Base-by-base conservation (phyloP, 352 stramenopile genomes). In the Phytophthora pinifolia region DNA sequence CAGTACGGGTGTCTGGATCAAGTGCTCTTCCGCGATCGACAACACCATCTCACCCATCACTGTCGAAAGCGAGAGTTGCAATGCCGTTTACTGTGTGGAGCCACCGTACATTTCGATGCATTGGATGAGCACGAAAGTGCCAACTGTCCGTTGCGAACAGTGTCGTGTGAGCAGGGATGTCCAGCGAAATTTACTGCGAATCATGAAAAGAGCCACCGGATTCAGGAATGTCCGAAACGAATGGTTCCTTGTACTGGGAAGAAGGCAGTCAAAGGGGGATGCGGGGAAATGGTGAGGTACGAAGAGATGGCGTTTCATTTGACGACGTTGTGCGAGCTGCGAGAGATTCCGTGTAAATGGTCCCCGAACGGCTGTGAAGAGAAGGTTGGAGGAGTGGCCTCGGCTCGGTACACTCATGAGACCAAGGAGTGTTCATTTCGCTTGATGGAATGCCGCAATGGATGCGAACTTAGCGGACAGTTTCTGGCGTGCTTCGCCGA, bases 271-370 rank as follows among this genome's bases (percentile, higher is more conserved):
- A 48, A 17, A 0, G 63, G 62, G 17, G 79, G 83, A 3, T 93
- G 83, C 31, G 76, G 76, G 0, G 35, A 46, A 39, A 31, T 60
- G 1, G 69, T 91, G n/a, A 58, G 51, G 6, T 54, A 54, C 8
- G 80, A 91, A 6, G 54, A 83, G 8, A 88, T 89, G 67, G 44
- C 39, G 9, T 88, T 89, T 46, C 83, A 93, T 38, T 53, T 83
- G 10, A 44, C 57, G 1, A 67, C 56, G 9, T 50, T 91, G 9
- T 93, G 83, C 41, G 65, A 67, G 14, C 58, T 69, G 36, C 62
- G 83, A 18, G 64, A 62, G 9, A 37, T 77, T 10, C 49, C 69
- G 2, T 93, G 80, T 31, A 82, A 83, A 38, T 91, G 79, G 76
- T 27, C 53, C 5, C 22, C 3, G 30, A 51, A 82, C 32, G 83